These are phyloP conservation scores for Capsicum chinense DNA, from an alignment of 257 asterid species.

Conservation along the genomic window DNA sequence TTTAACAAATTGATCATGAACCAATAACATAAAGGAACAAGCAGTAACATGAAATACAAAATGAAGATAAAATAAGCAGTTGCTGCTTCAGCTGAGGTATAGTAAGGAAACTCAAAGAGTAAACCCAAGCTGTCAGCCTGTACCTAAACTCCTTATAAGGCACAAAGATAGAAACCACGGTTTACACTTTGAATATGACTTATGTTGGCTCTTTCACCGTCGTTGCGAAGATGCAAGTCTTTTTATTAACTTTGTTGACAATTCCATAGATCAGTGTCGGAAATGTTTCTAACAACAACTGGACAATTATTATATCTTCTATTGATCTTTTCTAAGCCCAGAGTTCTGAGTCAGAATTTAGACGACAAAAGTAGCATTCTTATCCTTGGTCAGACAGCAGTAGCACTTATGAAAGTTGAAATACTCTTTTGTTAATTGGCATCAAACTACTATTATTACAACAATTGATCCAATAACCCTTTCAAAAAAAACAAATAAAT, in stretches of 20 bases:
- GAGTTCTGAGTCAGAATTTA: background rate
- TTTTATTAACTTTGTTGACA: background rate
- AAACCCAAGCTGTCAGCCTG: background rate
- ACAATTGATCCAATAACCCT: background rate
- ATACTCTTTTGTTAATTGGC: background rate
- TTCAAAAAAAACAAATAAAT: background rate
- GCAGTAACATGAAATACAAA: background rate
- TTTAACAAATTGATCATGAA: background rate
- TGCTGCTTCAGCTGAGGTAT: background rate
- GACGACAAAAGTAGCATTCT: background rate
- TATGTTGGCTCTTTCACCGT: background rate
- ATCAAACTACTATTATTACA: background rate
- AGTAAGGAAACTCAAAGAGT: slow-evolving; percentile 19
- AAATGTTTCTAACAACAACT: background rate
- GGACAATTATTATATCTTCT: background rate
- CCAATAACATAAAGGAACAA: background rate
- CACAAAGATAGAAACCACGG: background rate
- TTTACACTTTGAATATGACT: background rate
- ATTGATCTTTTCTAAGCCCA: background rate
- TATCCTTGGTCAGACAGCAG: background rate
- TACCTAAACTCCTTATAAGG: slow-evolving; percentile 8
- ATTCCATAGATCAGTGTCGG: background rate
- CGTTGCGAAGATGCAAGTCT: background rate
- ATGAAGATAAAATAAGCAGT: background rate
- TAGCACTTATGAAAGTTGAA: background rate